Base-by-base conservation (phyloP, 2,329 filamentous ascomycete genomes). In the Pestalotiopsis sp. region DNA sequence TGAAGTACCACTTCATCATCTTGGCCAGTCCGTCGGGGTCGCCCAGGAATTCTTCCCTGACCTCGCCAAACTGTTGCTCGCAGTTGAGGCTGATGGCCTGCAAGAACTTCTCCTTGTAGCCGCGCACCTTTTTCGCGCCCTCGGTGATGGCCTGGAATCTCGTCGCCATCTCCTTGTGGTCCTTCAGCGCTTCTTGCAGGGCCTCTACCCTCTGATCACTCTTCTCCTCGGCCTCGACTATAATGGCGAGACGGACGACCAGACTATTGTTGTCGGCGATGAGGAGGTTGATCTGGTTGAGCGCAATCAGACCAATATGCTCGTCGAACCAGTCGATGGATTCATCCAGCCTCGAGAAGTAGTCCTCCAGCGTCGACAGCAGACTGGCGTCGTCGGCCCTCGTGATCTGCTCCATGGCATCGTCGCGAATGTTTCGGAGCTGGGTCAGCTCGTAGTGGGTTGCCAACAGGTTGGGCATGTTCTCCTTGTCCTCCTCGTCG, bases 41-140 rank as follows among this genome's bases (percentile, higher is more conserved):
- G 49, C 92, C 92, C 66, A 95, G 82, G 79, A 99, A 98, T 61
- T 90, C 88, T 66, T 92, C 88, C 69, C 90, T 89, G 55, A 90
- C 88, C 69, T 89, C 85, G 13, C 90, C 89, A 74, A 98, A 94
- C 76, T 95, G 92, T 59, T 87, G 88, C 76, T 92, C 87, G 6
- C 91, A 93, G 71, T 90, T 91, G 69, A 91, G 84, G 74, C 91
- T 88, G 76, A 98, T 94, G 52, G 92, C 91, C 75, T 93, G 87
- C 52, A 97, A 81, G 79, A 98, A 98, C 78, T 97, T 97, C 74
- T 97, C 93, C 83, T 98, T 99, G 84, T 99, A 99, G 3, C 95
- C 96, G 72, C 95, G 91, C 66, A 97, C 90, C 72, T 94, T 93
- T 80, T 97, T 97, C 25, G 95, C 94, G 1, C 95, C 95, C 72